Percentiles rank a stretch among this genome's conserved stretches.
These are phyloP conservation scores for Saccharomycopsis selenospora DNA, from an alignment of 805 yeast genomes.

Conservation along the genomic window DNA sequence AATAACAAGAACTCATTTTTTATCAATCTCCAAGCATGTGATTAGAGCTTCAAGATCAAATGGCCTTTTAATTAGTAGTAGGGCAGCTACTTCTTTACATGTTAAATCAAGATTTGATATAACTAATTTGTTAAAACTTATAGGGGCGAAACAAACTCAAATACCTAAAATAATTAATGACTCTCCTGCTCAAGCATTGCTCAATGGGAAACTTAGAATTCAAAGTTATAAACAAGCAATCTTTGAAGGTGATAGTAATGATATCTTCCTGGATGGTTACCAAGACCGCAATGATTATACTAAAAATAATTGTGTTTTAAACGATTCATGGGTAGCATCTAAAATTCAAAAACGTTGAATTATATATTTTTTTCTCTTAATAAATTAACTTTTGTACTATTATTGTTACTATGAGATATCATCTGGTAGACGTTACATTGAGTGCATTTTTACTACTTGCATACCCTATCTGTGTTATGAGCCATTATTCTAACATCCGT, in stretches of 20 bases:
- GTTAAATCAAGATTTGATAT: conserved; percentile 66
- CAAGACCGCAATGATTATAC: not conserved
- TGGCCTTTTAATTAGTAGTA: conserved; percentile 75
- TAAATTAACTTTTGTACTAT: too few species aligned
- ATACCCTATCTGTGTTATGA: too few species aligned
- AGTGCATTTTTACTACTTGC: too few species aligned
- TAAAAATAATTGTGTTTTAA: not conserved
- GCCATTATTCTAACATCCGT: too few species aligned
- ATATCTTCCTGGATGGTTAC: not conserved
- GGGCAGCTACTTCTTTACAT: conserved; percentile 50
- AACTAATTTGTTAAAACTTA: conserved; percentile 50
- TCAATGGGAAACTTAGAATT: conserved; percentile 67
- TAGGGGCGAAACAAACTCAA: conserved; percentile 64
- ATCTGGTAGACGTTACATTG: too few species aligned
- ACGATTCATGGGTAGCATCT: too few species aligned
- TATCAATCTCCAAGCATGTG: conserved; percentile 65
- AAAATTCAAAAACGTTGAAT: too few species aligned
- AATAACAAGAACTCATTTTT: conserved; percentile 50
- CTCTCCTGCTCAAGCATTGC: conserved; percentile 55
- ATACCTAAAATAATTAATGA: conserved; percentile 53
- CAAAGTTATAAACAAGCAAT: conserved; percentile 75
- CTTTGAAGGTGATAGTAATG: conserved; percentile 38
- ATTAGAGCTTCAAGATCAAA: conserved; percentile 74
- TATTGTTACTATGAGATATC: too few species aligned
- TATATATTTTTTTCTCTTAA: too few species aligned